These are phyloP conservation scores for Peronospora belbahrii DNA, from an alignment of 352 stramenopile genomes.

Conservation along the genomic window DNA sequence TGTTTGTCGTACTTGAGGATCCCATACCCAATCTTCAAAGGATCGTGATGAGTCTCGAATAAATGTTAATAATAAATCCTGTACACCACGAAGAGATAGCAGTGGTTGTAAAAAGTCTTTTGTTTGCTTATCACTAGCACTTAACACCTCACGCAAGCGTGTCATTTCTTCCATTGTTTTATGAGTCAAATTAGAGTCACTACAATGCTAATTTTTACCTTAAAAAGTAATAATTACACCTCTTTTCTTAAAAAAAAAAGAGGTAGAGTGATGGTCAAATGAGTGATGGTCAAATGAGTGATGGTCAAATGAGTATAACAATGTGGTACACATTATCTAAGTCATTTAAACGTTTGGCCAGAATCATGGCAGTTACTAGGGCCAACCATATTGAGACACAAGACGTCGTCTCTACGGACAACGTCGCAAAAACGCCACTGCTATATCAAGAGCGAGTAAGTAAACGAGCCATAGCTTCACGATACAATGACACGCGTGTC, in stretches of 20 bases:
- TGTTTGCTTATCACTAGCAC: slow-evolving; percentile 39
- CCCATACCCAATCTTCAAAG: slow-evolving; percentile 77
- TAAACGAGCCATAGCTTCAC: too few relatives aligned
- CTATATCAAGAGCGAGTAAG: neutral
- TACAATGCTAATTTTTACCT: too few relatives aligned
- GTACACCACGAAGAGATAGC: slow-evolving; percentile 48
- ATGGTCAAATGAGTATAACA: neutral
- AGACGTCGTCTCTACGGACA: neutral
- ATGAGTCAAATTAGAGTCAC: neutral
- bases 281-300: too few relatives aligned
- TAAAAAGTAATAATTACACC: too few relatives aligned
- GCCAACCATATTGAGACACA: slow-evolving; percentile 10
- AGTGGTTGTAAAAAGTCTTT: slow-evolving; percentile 48
- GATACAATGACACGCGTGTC: neutral
- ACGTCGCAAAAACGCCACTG: neutral
- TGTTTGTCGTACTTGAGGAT: slow-evolving; percentile 48
- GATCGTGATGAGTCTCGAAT: slow-evolving; percentile 41
- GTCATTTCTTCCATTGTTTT: slow-evolving; percentile 19
- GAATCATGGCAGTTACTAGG: slow-evolving; percentile 15
- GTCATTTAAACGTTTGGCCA: slow-evolving; percentile 11
- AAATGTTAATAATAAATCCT: slow-evolving; percentile 68
- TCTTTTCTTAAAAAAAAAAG: too few relatives aligned
- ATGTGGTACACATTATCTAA: slow-evolving; percentile 8
- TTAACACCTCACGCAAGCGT: slow-evolving; percentile 36
- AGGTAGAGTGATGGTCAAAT: too few relatives aligned